Base-by-base conservation (phyloP, 2,329 filamentous ascomycete species). In the Fonsecaea monophora region DNA sequence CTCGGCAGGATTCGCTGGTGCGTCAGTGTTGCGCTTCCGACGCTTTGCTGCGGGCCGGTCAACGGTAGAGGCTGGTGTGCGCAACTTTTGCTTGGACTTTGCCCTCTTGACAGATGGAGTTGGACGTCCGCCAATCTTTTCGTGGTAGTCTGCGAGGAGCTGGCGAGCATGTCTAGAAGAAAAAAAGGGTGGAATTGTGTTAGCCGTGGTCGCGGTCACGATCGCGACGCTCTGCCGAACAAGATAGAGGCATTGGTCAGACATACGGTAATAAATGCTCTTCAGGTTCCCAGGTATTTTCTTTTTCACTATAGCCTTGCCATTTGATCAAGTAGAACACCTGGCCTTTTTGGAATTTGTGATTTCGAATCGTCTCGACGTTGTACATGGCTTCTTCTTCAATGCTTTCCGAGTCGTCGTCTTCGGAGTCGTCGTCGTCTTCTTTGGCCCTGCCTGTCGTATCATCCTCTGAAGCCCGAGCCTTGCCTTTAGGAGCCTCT, bases 211-310 rank as follows among this genome's bases (percentile, higher is more conserved):
- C 21, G 18, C 53, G 12, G 25, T 25, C 25, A 3, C 25, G 25
- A 35, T 5, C 34, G 9, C 18, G 34, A 45, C 45, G 1, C 45
- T 10, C 4, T 12, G 10, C 3, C 45, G 45, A 25, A 25, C 25
- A 25, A 25, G 9, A 25, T 12, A 25, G 54, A 34, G 6, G 15
- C 34, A 6, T 7, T 8, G 25, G 2, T 35, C 18, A 48, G n/a
- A 25, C 32, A 66, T 55, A 79, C 64, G 76, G 82, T 77, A 80
- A 56, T 4, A 82, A 72, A 55, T 81, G 79, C 6, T 78, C 77
- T 71, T 83, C 81, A 1, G 81, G 80, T 65, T 84, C 82, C 72
- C 78, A 73, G 2, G 82, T 84, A 60, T 77, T 75, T 55, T 84
- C 81, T n/a, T 73, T 69, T 1, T 77, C 75, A 5, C 79, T 76